phyloP scores from a whole-genome alignment of 208 protist genomes.

The Acanthamoeba triangularis region DNA sequence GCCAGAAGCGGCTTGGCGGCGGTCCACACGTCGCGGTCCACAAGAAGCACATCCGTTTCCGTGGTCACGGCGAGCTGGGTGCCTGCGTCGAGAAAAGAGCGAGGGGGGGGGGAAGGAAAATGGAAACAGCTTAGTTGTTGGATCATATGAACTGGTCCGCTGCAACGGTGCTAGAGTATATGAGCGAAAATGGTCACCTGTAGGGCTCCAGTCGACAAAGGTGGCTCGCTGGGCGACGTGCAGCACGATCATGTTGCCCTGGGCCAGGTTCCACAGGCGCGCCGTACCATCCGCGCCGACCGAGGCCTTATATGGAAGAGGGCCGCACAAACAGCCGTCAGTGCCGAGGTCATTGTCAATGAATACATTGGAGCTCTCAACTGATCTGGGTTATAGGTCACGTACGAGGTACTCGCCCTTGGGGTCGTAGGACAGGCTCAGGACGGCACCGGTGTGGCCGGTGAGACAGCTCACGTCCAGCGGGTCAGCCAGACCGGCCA shows the following conservation, averaged over 20 bases:
- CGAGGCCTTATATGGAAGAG: constrained; percentile 13
- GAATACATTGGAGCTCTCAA: no score
- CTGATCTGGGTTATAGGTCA: not conserved
- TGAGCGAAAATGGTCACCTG: no score
- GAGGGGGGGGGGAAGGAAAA: not conserved
- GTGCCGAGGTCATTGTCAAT: not conserved
- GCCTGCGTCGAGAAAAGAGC: not conserved
- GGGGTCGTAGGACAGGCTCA: constrained; percentile 21
- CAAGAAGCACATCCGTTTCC: not conserved
- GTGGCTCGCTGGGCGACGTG: not conserved
- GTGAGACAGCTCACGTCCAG: not conserved
- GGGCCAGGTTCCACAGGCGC: not conserved
- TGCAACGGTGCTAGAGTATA: not conserved
- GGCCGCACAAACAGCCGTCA: no score
- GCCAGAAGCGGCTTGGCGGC: not conserved
- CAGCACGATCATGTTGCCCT: not conserved
- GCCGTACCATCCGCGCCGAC: not conserved
- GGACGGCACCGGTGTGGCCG: not conserved
- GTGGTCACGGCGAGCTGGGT: not conserved
- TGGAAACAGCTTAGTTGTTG: not conserved
- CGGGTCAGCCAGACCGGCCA: not conserved
- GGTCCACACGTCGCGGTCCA: constrained; percentile 24
- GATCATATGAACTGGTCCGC: no score
- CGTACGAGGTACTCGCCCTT: constrained; percentile 22
- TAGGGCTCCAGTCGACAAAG: not conserved